Conservation (phyloP, 2,329 filamentous ascomycete species). For the Calonectria multiphialidica region DNA sequence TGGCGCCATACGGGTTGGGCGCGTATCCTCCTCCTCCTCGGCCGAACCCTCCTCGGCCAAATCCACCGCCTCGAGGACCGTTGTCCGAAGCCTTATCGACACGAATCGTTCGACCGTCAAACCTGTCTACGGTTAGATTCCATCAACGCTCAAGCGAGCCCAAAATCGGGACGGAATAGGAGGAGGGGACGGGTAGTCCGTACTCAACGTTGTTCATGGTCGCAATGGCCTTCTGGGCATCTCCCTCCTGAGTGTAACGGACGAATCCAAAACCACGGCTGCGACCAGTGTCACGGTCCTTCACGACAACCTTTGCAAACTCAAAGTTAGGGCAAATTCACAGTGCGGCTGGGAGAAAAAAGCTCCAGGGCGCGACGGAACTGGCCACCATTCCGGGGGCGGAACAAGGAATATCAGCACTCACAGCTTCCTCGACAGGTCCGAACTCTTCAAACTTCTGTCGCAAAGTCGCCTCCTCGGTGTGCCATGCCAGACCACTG, state of each 20-base stretch:
- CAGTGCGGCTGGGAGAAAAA: neutral
- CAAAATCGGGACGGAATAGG: conserved; percentile 31
- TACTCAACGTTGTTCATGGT: conserved; percentile 93
- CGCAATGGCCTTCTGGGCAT: conserved; percentile 82
- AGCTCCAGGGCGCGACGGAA: neutral
- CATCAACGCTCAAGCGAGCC: neutral
- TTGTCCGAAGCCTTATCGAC: conserved; percentile 96
- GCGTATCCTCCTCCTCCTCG: conserved; percentile 58
- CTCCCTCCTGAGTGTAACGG: conserved; percentile 81
- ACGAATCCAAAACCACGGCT: conserved; percentile 99
- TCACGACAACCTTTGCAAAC: conserved; percentile 84
- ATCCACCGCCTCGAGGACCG: conserved; percentile 66
- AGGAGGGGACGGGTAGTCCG: conserved; percentile 50
- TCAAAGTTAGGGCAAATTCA: conserved; percentile 34
- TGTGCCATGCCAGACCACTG: conserved; percentile 98
- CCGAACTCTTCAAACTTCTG: conserved; percentile 95
- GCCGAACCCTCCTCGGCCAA: conserved; percentile 57
- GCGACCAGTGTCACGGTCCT: conserved; percentile 95
- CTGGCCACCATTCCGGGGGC: conserved; percentile 27
- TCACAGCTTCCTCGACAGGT: conserved; percentile 92
- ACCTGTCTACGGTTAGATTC: conserved; percentile 34
- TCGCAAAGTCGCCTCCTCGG: conserved; percentile 87
- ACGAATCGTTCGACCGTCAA: conserved; percentile 89
- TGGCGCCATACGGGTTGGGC: conserved; percentile 52
- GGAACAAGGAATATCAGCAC: conserved; percentile 54